Base-by-base conservation (phyloP, 176 grass and related monocot species). In the Triticum dicoccoides region DNA sequence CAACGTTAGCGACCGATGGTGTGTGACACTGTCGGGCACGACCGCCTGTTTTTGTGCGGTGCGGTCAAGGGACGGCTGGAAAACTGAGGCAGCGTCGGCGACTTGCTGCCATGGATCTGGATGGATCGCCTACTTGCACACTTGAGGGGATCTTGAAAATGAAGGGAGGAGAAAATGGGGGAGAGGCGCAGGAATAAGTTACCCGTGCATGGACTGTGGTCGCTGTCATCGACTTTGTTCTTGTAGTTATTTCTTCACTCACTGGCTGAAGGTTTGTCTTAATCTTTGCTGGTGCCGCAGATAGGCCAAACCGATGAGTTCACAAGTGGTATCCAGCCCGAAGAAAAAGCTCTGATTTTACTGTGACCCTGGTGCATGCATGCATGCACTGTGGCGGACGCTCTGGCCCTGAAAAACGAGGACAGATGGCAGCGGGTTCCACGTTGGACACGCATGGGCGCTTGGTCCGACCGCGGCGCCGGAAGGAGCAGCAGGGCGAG, bases 11-110 rank as follows among this genome's bases (percentile, higher is more conserved):
- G 54, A 59, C 54, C 54, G 4, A 59, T 9, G 54, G 54, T 59
- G 23, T 13, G n/a, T 12, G 63, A 41, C 58, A 21, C 34, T 23
- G 85, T 59, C 61, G 24, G 38, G 9, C 17, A 9, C 4, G 3
- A 3, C 30, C 6, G 6, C 14, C 33, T 14, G 33, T 44, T 21
- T 15, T 21, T 15, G 11, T 1, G 45, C n/a, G 0, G 7, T 11
- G 10, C 73, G 76, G 87, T 89, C 87, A 80, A 56, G 82, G 77
- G 34, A 56, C 67, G 76, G 87, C 37, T 75, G 67, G 87, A 85
- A 89, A 74, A 12, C 11, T 2, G 76, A 18, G 74, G 75, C 21
- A 5, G 5, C 10, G 9, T 64, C 58, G 12, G 66, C 18, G 76
- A 85, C 85, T 20, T 15, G 4, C 1, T 13, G 32, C 21, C 24